Base-by-base conservation (phyloP, 495 filamentous ascomycete genomes). In the Lichenothelia convexa region DNA sequence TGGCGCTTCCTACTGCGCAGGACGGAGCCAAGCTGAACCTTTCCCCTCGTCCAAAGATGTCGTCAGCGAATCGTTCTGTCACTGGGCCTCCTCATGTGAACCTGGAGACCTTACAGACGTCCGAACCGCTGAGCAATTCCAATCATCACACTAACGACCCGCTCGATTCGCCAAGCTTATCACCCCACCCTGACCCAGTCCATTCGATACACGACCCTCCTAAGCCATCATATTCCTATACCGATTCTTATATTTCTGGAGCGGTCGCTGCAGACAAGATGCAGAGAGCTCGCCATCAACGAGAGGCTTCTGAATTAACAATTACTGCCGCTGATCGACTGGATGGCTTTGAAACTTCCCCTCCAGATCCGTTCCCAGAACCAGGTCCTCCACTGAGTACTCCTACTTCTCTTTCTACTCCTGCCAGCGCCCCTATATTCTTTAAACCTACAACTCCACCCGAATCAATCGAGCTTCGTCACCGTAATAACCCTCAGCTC, bases 121-220 rank as follows among this genome's bases (percentile, higher is more conserved):
- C 49, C 33, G 35, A 36, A 18, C n/a, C 23, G 2, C n/a, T n/a
- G n/a, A n/a, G n/a, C n/a, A 29, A 29, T 29, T 2, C 24, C 9
- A 9, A 9, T 29, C 24, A 1, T 29, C 1, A 13, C 2, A 13
- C n/a, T n/a, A 29, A 13, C 9, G 1, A 29, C 24, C 24, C 9
- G 24, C 24, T 29, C 15, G 61, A 64, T 18, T 35, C 46, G 4
- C 45, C 54, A n/a, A 56, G 52, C 32, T 46, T 64, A 4, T 56
- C 75, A 30, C 74, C 73, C 32, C 77, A 67, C 40, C 58, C 63
- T 8, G 69, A 73, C 20, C 73, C 70, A 3, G 69, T 72, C 35
- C 65, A 73, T 42, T 80, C 78, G 3, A 67, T 71, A 45, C 63
- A 64, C 32, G 62, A 64, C n/a, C 53, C 63, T 7, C 47, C 51